phyloP scores from a whole-genome alignment of 352 stramenopile genomes.

The Hyphochytrium catenoides region DNA sequence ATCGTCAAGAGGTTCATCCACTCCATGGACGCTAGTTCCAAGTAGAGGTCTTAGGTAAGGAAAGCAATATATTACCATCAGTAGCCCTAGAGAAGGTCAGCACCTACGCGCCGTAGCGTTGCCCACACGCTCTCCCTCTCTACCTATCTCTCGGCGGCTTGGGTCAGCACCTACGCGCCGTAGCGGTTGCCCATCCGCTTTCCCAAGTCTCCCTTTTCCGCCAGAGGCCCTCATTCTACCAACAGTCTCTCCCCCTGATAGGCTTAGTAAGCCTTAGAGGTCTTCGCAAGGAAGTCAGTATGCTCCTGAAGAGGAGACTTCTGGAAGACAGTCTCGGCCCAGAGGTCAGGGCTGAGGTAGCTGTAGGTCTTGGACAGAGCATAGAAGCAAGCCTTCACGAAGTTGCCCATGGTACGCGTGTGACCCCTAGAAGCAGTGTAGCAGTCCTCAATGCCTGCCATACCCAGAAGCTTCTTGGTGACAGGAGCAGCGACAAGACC shows the following conservation, averaged over 20 bases:
- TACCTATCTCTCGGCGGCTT: constrained; percentile 1
- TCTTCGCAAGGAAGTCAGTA: constrained; percentile 97
- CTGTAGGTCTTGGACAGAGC: constrained; percentile 90
- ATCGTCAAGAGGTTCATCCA: no score
- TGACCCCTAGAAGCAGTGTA: constrained; percentile 86
- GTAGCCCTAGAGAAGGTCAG: no score
- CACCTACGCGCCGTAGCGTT: constrained; percentile 70
- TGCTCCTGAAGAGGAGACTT: constrained; percentile 93
- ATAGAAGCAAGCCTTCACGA: constrained; percentile 98
- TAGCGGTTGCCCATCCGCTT: constrained; percentile 63
- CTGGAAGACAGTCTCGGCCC: constrained; percentile 81
- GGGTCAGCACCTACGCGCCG: constrained; percentile 65
- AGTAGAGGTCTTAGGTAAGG: no score
- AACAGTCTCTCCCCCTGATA: not conserved
- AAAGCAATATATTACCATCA: no score
- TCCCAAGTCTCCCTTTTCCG: constrained; percentile 26
- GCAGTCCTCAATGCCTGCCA: constrained; percentile 97
- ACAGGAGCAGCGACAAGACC: constrained; percentile 92
- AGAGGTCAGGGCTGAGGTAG: constrained; percentile 97
- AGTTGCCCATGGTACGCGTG: constrained; percentile 99
- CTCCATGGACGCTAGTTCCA: no score
- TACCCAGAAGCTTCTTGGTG: constrained; percentile 95
- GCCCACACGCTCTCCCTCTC: constrained; percentile 53
- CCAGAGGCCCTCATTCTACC: constrained; percentile 12
- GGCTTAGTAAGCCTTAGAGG: constrained; percentile 57